A percentile compares a stretch with the other conserved stretches of the same genome.
phyloP scores from a whole-genome alignment of 2,329 filamentous ascomycete species.

The Lachnellula subtilissima region DNA sequence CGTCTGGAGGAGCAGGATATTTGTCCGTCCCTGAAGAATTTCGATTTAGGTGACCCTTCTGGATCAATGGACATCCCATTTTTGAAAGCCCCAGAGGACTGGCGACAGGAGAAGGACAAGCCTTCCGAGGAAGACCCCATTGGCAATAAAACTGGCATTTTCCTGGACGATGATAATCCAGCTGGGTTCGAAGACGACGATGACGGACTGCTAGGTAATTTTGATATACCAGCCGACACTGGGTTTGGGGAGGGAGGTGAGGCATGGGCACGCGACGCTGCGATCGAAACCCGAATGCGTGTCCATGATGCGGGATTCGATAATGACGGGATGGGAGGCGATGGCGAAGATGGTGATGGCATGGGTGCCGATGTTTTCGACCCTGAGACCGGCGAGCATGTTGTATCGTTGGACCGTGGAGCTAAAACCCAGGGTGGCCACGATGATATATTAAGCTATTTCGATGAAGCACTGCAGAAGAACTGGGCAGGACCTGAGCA shows the following conservation, averaged over 20 bases:
- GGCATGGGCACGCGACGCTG: slow-evolving; percentile 88
- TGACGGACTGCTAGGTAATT: slow-evolving; percentile 61
- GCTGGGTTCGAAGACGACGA: slow-evolving; percentile 80
- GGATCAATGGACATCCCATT: slow-evolving; percentile 88
- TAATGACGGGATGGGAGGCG: slow-evolving; percentile 49
- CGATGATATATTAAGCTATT: slow-evolving; percentile 96
- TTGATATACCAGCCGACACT: slow-evolving; percentile 63
- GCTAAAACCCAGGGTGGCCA: slow-evolving; percentile 62
- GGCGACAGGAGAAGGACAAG: slow-evolving; percentile 65
- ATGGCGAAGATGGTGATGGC: slow-evolving; percentile 45
- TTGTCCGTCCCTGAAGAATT: slow-evolving; percentile 89
- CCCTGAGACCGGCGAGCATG: slow-evolving; percentile 65
- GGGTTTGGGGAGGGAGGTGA: slow-evolving; percentile 96
- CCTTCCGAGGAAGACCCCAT: slow-evolving; percentile 45
- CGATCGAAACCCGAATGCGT: slow-evolving; percentile 78
- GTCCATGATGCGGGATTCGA: slow-evolving; percentile 62
- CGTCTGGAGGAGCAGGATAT: slow-evolving; percentile 81
- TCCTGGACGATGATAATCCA: slow-evolving; percentile 81
- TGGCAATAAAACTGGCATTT: slow-evolving; percentile 70
- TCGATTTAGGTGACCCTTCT: slow-evolving; percentile 82
- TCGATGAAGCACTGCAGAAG: slow-evolving; percentile 92
- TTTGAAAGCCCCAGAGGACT: slow-evolving; percentile 82
- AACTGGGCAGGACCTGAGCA: slow-evolving; percentile 99
- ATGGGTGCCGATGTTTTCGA: slow-evolving; percentile 53
- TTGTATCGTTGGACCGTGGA: slow-evolving; percentile 72